Percentiles rank a stretch among this genome's conserved stretches.
These are phyloP conservation scores for Aspergillus sp. DNA, from an alignment of 2,329 filamentous ascomycete species.

Conservation along the genomic window DNA sequence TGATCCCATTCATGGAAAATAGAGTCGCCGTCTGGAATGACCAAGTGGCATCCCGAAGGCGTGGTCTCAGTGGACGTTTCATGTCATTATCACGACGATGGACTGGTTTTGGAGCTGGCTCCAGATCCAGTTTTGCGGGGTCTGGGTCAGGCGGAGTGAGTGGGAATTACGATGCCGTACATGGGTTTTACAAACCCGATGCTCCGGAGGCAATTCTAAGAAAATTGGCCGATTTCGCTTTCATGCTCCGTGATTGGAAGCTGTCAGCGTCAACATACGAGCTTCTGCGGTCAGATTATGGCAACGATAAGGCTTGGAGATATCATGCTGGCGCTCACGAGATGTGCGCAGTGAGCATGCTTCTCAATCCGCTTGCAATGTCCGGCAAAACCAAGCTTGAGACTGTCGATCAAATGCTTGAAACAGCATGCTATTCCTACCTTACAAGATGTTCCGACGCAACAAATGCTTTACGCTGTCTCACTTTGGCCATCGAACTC, in stretches of 20 bases:
- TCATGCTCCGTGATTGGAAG: slow-evolving; percentile 96
- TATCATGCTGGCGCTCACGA: slow-evolving; percentile 91
- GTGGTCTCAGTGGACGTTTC: slow-evolving; percentile 86
- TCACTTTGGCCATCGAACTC: slow-evolving; percentile 72
- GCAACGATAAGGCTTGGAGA: slow-evolving; percentile 93
- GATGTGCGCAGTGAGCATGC: slow-evolving; percentile 80
- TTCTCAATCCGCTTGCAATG: slow-evolving; percentile 67
- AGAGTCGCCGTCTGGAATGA: slow-evolving; percentile 92
- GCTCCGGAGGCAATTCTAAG: slow-evolving; percentile 84
- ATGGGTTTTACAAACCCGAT: slow-evolving; percentile 78
- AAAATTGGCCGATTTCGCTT: slow-evolving; percentile 87
- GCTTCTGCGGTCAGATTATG: slow-evolving; percentile 78
- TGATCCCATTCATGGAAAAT: slow-evolving; percentile 94
- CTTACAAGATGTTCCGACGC: slow-evolving; percentile 73
- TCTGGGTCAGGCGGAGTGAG: slow-evolving; percentile 36
- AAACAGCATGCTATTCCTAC: slow-evolving; percentile 88
- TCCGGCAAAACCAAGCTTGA: slow-evolving; percentile 73
- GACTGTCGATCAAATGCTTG: slow-evolving; percentile 76
- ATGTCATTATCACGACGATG: slow-evolving; percentile 90
- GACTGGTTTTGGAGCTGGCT: slow-evolving; percentile 67
- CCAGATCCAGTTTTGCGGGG: slow-evolving; percentile 50
- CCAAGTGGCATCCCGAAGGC: slow-evolving; percentile 82
- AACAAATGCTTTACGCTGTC: slow-evolving; percentile 71
- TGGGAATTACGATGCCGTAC: slow-evolving; percentile 67
- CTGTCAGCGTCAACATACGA: slow-evolving; percentile 89